Conservation (phyloP, 2,329 filamentous ascomycete genomes). For the Microsporum audouinii region DNA sequence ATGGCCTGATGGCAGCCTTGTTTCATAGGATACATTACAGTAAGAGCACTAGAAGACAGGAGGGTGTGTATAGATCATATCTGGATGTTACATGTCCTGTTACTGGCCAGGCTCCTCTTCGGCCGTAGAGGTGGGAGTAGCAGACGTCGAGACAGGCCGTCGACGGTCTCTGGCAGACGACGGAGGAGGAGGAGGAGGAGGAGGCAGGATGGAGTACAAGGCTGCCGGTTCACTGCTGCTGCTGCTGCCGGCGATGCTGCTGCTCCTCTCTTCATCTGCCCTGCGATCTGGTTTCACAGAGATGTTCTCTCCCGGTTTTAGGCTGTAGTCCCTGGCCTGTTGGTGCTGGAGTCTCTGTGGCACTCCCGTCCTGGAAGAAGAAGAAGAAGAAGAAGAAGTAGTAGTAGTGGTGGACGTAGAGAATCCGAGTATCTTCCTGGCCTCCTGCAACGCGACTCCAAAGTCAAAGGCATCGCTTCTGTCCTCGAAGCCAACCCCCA, state of each 20-base stretch:
- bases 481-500: slow-evolving; percentile 83
- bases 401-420: slow-evolving; percentile 9
- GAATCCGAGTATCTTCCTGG: slow-evolving; percentile 56
- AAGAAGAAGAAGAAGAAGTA: background rate
- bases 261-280: background rate
- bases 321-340: slow-evolving; percentile 55
- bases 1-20: background rate
- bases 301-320: slow-evolving; percentile 85
- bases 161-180: slow-evolving; percentile 7
- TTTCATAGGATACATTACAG: background rate
- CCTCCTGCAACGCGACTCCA: slow-evolving; percentile 66
- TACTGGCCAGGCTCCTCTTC: slow-evolving; percentile 82
- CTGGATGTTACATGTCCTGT: slow-evolving; percentile 30
- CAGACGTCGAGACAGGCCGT: no score
- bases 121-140: no score
- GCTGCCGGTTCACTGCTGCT: slow-evolving; percentile 18
- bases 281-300: slow-evolving; percentile 53
- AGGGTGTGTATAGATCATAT: background rate
- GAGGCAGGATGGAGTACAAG: slow-evolving; percentile 55
- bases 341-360: background rate
- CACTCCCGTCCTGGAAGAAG: background rate
- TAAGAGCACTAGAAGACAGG: no score
- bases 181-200: slow-evolving; percentile 9
- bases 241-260: slow-evolving; percentile 38
- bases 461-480: slow-evolving; percentile 79